These are phyloP conservation scores for Diaporthe eres DNA, from an alignment of 2,329 filamentous ascomycete species.

Conservation along the genomic window DNA sequence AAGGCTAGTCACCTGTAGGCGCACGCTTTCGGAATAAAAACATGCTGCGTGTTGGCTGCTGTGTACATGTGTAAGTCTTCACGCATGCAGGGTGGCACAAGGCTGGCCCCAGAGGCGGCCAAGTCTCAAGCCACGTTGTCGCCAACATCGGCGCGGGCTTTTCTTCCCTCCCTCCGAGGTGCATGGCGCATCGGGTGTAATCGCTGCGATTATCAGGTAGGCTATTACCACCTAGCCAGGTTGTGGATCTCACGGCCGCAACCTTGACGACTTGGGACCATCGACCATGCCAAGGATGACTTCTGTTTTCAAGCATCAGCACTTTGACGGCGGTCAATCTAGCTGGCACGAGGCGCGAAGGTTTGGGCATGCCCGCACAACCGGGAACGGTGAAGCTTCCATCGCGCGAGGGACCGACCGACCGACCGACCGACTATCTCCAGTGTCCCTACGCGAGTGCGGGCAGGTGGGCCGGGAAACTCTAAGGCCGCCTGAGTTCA, in stretches of 20 bases:
- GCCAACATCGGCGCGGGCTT: conserved; percentile 13
- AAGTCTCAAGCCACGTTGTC: conserved; percentile 28
- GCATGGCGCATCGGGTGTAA: conserved; percentile 7
- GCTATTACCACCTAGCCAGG: not conserved
- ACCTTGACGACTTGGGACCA: conserved; percentile 14
- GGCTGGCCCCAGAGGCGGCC: conserved; percentile 23
- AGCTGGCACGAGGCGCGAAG: conserved; percentile 27
- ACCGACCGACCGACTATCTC: not conserved
- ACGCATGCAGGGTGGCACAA: conserved; percentile 4
- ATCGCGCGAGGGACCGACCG: not conserved
- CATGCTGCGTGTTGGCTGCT: not conserved
- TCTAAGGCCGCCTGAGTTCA: conserved; percentile 25
- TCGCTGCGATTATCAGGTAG: not conserved
- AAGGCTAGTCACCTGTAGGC: conserved; percentile 7
- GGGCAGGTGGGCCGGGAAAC: conserved; percentile 22
- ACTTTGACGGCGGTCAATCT: conserved; percentile 19
- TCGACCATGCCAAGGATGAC: not conserved
- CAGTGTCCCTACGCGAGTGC: not conserved
- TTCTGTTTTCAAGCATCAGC: conserved; percentile 2
- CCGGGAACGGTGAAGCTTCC: conserved; percentile 15
- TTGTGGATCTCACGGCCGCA: conserved; percentile 9
- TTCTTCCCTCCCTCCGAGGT: conserved; percentile 21
- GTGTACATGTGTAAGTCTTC: not conserved
- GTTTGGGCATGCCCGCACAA: conserved; percentile 14
- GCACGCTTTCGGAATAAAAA: conserved; percentile 14